These are phyloP conservation scores for Candida caryicola DNA, from an alignment of 805 yeast genomes.

Conservation along the genomic window DNA sequence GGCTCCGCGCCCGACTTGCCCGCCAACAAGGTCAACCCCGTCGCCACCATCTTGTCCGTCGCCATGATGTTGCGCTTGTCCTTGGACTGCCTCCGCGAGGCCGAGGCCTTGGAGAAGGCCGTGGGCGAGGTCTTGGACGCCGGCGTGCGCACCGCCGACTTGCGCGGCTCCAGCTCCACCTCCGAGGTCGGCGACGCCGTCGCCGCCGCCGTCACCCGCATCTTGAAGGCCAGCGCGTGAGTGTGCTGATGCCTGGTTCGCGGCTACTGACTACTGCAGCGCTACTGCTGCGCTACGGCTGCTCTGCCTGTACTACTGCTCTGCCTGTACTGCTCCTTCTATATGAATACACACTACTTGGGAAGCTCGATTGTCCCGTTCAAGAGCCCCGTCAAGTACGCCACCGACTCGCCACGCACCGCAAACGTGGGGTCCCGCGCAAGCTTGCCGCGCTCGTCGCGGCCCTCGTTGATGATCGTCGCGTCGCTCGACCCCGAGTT, in stretches of 20 bases:
- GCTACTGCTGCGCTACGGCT: too few relatives aligned
- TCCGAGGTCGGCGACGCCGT: conserved; percentile 93
- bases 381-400: conserved; percentile 31
- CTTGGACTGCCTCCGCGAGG: conserved; percentile 77
- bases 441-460: background rate
- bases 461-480: conserved; percentile 17
- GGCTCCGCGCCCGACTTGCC: conserved; percentile 97
- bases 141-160: conserved; percentile 88
- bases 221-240: conserved; percentile 43
- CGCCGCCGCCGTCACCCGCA: conserved; percentile 63
- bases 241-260: too few relatives aligned
- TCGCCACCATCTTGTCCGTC: conserved; percentile 91
- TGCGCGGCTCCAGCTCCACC: conserved; percentile 82
- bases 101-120: conserved; percentile 84
- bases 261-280: too few relatives aligned
- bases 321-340: background rate
- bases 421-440: conserved; percentile 1
- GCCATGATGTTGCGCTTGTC: conserved; percentile 97
- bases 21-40: conserved; percentile 85
- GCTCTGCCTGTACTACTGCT: background rate
- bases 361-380: conserved; percentile 21
- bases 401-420: conserved; percentile 28
- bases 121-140: conserved; percentile 77
- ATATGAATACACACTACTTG: background rate
- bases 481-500: conserved; percentile 19